Conservation (phyloP, 148 eudicot genomes). For the Cornus florida region DNA sequence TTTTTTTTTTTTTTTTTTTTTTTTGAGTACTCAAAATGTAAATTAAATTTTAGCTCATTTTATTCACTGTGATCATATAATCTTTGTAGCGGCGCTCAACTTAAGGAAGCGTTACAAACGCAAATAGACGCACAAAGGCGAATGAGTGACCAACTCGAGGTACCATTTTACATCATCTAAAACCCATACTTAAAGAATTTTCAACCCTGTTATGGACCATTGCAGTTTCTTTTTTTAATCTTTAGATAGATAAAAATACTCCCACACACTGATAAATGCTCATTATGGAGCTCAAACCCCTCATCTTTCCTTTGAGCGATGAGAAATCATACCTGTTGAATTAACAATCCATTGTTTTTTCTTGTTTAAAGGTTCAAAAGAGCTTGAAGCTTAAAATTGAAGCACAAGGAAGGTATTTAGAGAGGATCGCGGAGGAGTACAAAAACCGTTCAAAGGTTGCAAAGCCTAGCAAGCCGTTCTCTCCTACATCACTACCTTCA, state of each 20-base stretch:
- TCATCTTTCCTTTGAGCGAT: too few relatives aligned
- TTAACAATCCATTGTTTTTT: too few relatives aligned
- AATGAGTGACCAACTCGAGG: conserved; percentile 52
- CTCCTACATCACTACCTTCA: conserved; percentile 38
- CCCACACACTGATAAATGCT: too few relatives aligned
- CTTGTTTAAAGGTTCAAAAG: conserved; percentile 31
- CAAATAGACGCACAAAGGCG: conserved; percentile 43
- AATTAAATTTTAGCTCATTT: background rate
- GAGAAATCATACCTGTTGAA: too few relatives aligned
- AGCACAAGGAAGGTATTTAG: conserved; percentile 43
- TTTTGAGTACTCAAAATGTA: too few relatives aligned
- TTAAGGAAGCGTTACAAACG: conserved; percentile 43
- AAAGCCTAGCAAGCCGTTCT: conserved; percentile 34
- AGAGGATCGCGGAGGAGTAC: conserved; percentile 36
- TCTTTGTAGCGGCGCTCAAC: conserved; percentile 45
- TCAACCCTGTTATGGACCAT: background rate
- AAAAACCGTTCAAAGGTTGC: conserved; percentile 23
- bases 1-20: too few relatives aligned
- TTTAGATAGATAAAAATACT: too few relatives aligned
- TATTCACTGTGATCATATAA: background rate
- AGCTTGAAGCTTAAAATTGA: conserved; percentile 52
- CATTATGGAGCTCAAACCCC: too few relatives aligned
- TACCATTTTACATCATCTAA: background rate
- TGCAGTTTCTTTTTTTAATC: too few relatives aligned
- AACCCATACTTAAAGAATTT: too few relatives aligned